phyloP scores from a whole-genome alignment of 2,329 filamentous ascomycete species.

The Celoporthe dispersa region DNA sequence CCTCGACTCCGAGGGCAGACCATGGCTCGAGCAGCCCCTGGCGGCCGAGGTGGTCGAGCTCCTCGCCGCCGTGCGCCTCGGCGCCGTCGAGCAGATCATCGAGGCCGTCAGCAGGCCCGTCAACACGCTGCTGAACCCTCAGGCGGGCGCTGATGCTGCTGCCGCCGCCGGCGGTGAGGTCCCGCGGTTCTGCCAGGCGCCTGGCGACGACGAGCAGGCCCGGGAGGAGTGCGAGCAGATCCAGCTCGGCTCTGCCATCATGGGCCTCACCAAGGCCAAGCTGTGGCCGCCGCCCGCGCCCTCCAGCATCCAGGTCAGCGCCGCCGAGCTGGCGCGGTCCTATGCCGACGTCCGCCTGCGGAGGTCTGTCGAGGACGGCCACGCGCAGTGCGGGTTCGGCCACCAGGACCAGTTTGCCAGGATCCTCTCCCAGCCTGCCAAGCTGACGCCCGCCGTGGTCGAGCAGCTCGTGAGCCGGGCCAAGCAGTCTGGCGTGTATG shows the following conservation, averaged over 20 bases:
- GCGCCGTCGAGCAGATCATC: constrained; percentile 28
- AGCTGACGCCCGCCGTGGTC: constrained; percentile 18
- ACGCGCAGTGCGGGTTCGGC: constrained; percentile 32
- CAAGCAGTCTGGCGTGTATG: constrained; percentile 30
- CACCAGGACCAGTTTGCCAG: constrained; percentile 28
- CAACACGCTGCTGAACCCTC: constrained; percentile 28
- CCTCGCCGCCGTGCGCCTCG: constrained; percentile 26
- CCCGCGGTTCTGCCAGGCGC: constrained; percentile 30
- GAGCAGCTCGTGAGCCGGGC: constrained; percentile 31
- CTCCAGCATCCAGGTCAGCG: constrained; percentile 29
- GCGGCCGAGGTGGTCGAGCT: constrained; percentile 30
- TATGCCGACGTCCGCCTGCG: constrained; percentile 72
- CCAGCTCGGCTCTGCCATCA: constrained; percentile 35
- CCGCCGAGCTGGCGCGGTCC: constrained; percentile 54
- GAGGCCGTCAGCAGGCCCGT: constrained; percentile 26
- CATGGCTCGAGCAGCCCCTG: constrained; percentile 30
- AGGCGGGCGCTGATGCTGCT: not conserved
- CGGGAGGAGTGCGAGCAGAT: constrained; percentile 32
- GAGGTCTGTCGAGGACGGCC: constrained; percentile 47
- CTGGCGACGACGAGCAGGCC: constrained; percentile 27
- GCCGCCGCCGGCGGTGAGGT: not conserved
- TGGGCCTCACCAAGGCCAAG: constrained; percentile 27
- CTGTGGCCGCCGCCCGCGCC: constrained; percentile 31
- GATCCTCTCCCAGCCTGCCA: constrained; percentile 16
- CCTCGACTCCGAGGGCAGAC: constrained; percentile 30